Base-by-base conservation (phyloP, 2,329 filamentous ascomycete genomes). In the Botrytis fabae region DNA sequence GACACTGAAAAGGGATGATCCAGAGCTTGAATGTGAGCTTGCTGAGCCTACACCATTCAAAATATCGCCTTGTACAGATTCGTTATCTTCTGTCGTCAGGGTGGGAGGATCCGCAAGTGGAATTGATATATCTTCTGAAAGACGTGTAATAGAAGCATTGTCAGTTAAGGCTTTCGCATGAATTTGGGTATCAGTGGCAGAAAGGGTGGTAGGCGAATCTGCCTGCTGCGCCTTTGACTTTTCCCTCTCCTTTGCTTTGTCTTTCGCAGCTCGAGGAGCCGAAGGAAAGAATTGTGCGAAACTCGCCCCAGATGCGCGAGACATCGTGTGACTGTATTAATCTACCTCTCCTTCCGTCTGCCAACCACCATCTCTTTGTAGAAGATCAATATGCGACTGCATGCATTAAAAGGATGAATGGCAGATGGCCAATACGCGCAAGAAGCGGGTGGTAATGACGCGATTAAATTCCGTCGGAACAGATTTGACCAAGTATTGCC, bases 221-320 rank as follows among this genome's bases (percentile, higher is more conserved):
- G 76, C 70, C 64, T 70, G 75, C 65, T 78, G 77, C 69, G 77
- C 82, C 84, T 89, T 85, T 71, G 87, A 85, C 82, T 86, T 90
- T 80, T 89, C 88, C 81, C 89, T 85, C 82, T 90, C 88, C 81
- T 86, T 86, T 76, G 87, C 86, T 79, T 85, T 86, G 81, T 88
- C 86, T 82, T 85, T 85, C 73, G 86, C 85, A 73, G 80, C 78
- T 66, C 78, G 79, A 78, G 93, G 92, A 81, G 92, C 93, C 81
- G 91, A 90, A 78, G 92, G 92, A 83, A 94, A 95, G 87, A 94
- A 96, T 85, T 94, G 90, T 84, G 92, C 92, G 87, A 94, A 95
- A 85, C 91, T 91, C 85, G 92, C 91, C 83, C 86, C 86, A 75
- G 88, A 87, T 82, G 91, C 89, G 86, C 92, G 93, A 90, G 93